Conservation (phyloP, 352 stramenopile species). For the Phytopythium chamaehyphon region DNA sequence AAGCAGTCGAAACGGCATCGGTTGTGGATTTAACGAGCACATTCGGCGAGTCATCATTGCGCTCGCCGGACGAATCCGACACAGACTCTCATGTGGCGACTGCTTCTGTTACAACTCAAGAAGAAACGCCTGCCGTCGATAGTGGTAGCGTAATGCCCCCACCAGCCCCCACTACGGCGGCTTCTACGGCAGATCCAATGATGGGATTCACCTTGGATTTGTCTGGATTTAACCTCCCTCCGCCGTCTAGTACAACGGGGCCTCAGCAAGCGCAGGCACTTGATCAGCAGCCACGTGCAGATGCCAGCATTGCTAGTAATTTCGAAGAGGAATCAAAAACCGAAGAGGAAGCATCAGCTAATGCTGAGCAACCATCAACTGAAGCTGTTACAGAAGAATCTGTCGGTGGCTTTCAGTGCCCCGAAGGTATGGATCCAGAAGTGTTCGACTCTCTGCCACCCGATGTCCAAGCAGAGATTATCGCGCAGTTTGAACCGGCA, state of each 20-base stretch:
- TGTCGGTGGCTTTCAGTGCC: constrained; percentile 51
- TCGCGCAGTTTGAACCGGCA: constrained; percentile 69
- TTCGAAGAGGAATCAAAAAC: constrained; percentile 26
- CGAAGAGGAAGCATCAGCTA: constrained; percentile 15
- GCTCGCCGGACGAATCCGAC: constrained; percentile 59
- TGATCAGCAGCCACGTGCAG: neutral
- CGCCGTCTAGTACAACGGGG: constrained; percentile 2
- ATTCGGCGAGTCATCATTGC: constrained; percentile 74
- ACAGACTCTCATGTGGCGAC: constrained; percentile 46
- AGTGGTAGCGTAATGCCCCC: constrained; percentile 1
- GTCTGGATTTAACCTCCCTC: constrained; percentile 34
- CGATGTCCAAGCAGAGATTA: constrained; percentile 97
- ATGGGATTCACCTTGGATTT: constrained; percentile 86
- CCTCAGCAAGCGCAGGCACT: neutral
- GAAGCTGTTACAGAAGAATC: constrained; percentile 11
- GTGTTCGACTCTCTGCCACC: constrained; percentile 94
- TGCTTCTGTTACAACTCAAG: constrained; percentile 17
- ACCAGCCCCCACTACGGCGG: constrained; percentile 7
- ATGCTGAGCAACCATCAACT: constrained; percentile 13
- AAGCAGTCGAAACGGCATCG: constrained; percentile 59
- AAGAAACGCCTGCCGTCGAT: neutral
- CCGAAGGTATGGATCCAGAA: constrained; percentile 95
- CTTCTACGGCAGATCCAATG: constrained; percentile 33
- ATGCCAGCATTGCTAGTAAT: constrained; percentile 1
- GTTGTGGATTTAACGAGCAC: constrained; percentile 82